Evolutionary conservation across 805 yeast genomes (phyloP).

Genomic region (Maudiozyma serrabonitensis): DNA sequence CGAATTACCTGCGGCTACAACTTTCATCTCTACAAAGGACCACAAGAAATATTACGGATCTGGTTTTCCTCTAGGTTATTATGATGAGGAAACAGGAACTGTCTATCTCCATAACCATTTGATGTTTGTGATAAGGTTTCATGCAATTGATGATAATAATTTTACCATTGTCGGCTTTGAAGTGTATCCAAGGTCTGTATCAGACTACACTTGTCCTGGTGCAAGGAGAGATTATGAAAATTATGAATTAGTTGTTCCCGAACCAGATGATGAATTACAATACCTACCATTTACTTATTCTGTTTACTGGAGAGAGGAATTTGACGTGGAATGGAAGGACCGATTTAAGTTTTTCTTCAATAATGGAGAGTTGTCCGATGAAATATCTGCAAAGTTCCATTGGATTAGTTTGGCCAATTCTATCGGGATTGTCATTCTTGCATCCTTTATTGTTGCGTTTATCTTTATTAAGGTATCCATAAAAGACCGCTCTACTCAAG

Average conservation of each 20-base stretch:
- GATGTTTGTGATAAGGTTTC: constrained; percentile 69
- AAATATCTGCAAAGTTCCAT: constrained; percentile 46
- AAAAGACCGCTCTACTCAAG: constrained; percentile 12
- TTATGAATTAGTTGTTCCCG: constrained; percentile 40
- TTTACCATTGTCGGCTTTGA: constrained; percentile 79
- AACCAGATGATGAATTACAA: constrained; percentile 28
- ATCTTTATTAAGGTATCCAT: constrained; percentile 36
- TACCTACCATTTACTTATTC: constrained; percentile 73
- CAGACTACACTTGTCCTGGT: constrained; percentile 63
- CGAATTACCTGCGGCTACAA: constrained; percentile 74
- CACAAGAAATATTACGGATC: constrained; percentile 67
- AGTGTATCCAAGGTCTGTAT: constrained; percentile 76
- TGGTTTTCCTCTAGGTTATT: constrained; percentile 78
- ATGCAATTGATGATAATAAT: constrained; percentile 36
- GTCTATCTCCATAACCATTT: constrained; percentile 69
- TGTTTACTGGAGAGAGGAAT: constrained; percentile 81
- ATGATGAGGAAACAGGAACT: constrained; percentile 39
- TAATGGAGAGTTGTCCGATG: constrained; percentile 33
- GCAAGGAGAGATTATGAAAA: constrained; percentile 51
- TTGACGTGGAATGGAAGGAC: constrained; percentile 48
- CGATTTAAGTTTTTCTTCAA: constrained; percentile 69
- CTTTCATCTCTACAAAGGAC: constrained; percentile 51
- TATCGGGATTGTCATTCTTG: constrained; percentile 48
- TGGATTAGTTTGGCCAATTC: constrained; percentile 74
- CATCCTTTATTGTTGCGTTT: constrained; percentile 55